Percentiles rank a stretch among this genome's conserved stretches.
These are phyloP conservation scores for Scheffersomyces quercinus DNA, from an alignment of 1,139 yeast species.

Conservation along the genomic window DNA sequence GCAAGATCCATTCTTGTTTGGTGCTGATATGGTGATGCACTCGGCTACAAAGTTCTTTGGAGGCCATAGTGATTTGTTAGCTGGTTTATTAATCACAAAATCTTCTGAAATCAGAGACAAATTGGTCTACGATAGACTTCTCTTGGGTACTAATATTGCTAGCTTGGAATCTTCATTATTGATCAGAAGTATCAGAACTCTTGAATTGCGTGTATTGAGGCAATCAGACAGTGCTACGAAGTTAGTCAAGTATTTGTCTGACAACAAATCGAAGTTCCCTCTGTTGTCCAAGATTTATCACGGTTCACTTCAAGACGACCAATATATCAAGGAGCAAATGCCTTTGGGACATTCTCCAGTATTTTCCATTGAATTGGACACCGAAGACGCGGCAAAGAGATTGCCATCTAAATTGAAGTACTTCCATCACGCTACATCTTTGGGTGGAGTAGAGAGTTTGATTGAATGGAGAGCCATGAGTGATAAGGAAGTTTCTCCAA, in stretches of 20 bases:
- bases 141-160: conserved; percentile 76
- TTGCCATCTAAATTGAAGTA: conserved; percentile 68
- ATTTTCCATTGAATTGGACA: conserved; percentile 59
- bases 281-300: conserved; percentile 58
- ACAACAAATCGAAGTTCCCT: conserved; percentile 49
- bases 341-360: conserved; percentile 74
- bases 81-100: conserved; percentile 74
- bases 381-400: conserved; percentile 55
- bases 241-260: conserved; percentile 58
- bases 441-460: conserved; percentile 92
- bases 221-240: conserved; percentile 68
- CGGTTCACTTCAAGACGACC: conserved; percentile 72
- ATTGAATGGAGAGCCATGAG: conserved; percentile 88
- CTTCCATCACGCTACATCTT: conserved; percentile 87
- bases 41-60: conserved; percentile 92
- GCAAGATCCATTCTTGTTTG: conserved; percentile 75
- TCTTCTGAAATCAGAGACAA: conserved; percentile 43
- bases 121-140: conserved; percentile 61
- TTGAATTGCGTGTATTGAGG: conserved; percentile 62
- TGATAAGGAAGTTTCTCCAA: conserved; percentile 56
- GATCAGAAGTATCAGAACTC: conserved; percentile 78
- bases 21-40: conserved; percentile 83
- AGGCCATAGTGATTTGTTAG: conserved; percentile 89
- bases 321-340: conserved; percentile 63
- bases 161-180: conserved; percentile 75